These are phyloP conservation scores for Anastatica hierochuntica DNA, from an alignment of 345 rosid genomes.

Conservation along the genomic window DNA sequence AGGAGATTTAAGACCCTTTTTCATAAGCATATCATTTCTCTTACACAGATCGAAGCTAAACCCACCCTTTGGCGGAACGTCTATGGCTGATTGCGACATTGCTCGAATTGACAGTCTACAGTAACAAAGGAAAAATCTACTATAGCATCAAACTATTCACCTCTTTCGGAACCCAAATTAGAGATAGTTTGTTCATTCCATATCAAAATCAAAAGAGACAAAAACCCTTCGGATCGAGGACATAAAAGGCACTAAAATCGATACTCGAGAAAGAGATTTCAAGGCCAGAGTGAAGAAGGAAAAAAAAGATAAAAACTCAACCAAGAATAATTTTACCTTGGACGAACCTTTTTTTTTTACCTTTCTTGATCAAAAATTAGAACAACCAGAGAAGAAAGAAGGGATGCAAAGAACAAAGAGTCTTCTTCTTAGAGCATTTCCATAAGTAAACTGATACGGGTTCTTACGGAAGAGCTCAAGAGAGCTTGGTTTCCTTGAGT, in stretches of 20 bases:
- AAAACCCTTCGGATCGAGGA: conserved; percentile 7
- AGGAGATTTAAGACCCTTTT: conserved; percentile 60
- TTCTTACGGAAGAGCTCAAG: too few species aligned
- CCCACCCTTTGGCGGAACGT: conserved; percentile 61
- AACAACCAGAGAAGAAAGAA: too few species aligned
- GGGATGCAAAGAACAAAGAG: too few species aligned
- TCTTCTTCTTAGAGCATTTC: too few species aligned
- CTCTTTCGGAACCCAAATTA: neutral
- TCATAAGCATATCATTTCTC: conserved; percentile 65
- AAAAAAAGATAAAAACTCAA: too few species aligned
- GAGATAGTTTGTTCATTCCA: neutral
- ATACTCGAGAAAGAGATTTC: too few species aligned
- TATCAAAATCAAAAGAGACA: neutral
- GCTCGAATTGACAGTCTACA: conserved; percentile 5
- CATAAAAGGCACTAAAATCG: neutral
- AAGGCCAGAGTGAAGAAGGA: too few species aligned
- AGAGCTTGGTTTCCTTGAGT: too few species aligned
- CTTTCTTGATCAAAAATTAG: too few species aligned
- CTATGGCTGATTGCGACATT: conserved; percentile 53
- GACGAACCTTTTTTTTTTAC: too few species aligned
- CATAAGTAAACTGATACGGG: too few species aligned
- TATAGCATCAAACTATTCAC: neutral
- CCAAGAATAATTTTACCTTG: too few species aligned
- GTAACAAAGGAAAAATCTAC: neutral
- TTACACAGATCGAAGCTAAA: conserved; percentile 88